Percentiles rank a stretch among this genome's conserved stretches.
Evolutionary conservation across 116 monocot genomes (phyloP).

Genomic region (Trichopus zeylanicus): DNA sequence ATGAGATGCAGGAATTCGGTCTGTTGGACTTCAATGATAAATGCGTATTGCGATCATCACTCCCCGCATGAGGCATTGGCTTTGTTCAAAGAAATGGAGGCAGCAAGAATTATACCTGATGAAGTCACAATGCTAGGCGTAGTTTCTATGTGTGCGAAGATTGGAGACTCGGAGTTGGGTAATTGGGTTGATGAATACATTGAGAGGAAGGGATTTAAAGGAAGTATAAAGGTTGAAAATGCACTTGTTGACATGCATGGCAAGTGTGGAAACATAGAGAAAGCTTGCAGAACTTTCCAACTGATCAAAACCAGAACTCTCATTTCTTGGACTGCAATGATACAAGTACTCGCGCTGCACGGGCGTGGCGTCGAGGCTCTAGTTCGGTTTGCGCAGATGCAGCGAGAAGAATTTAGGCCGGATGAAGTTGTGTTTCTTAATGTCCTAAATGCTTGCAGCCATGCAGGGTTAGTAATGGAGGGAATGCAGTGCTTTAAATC

Average conservation of each 20-base stretch:
- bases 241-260: constrained; percentile 33
- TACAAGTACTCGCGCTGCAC: constrained; percentile 29
- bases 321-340: constrained; percentile 31
- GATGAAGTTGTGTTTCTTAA: constrained; percentile 24
- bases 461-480: constrained; percentile 23
- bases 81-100: constrained; percentile 24
- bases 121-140: constrained; percentile 24
- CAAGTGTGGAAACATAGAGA: constrained; percentile 23
- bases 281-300: constrained; percentile 22
- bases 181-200: constrained; percentile 18
- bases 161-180: constrained; percentile 10
- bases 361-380: constrained; percentile 32
- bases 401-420: constrained; percentile 24
- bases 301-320: constrained; percentile 13
- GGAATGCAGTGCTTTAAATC: constrained; percentile 26
- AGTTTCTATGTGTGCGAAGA: constrained; percentile 17
- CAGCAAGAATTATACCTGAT: constrained; percentile 10
- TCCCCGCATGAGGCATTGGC: constrained; percentile 11
- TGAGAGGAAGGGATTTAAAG: not conserved
- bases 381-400: constrained; percentile 34
- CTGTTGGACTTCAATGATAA: constrained; percentile 38
- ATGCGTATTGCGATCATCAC: constrained; percentile 14
- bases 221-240: constrained; percentile 10
- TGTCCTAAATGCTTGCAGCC: constrained; percentile 27
- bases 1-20: constrained; percentile 14